Evolutionary conservation across 179 eudicot species (phyloP), one percentile per base, ranked within the genome.

Genomic region (Carnegiea gigantea): DNA sequence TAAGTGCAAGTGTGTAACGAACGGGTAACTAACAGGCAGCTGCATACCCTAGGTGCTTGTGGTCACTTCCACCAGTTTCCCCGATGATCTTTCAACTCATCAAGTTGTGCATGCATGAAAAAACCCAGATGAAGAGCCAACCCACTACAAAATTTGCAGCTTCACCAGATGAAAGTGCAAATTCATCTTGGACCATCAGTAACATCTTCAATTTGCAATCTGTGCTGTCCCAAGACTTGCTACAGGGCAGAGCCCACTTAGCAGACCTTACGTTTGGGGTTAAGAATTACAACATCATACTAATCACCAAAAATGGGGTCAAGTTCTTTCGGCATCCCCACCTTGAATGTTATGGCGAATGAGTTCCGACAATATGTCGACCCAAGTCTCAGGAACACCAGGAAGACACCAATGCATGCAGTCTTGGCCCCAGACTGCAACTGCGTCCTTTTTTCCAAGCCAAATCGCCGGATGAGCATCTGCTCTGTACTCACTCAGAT

Each of bases 391-490:
- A 9, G 98, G 99, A 70, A 94, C 90, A 57, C 99, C 99, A 0
- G 99, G 99, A 49, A 95, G 88, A 85, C 99, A 95, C 99, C 99
- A 95, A 83, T 95, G 98, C 97, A 95, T 91, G 85, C 99, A 95
- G 77, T 94, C 99, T 81, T 95, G 97, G 78, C 99, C 99, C 99
- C 99, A 94, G 36, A 91, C 85, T 18, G 94, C 87, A 76, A 94
- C 99, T 5, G 97, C 98, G 82, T 91, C 97, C 84, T 95, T 91
- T 86, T 94, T 92, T 44, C 99, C 98, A 59, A 95, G 87, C 99
- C 98, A 95, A 70, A 91, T 87, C 11, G 98, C 97, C 5, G 99
- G 99, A 87, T 95, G 99, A 73, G 94, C 99, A 86, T 95, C 98
- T 68, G 93, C 98, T 88, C 99, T 87, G 80, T 87, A 95, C 90